A percentile compares a stretch with the other conserved stretches of the same genome.
Conservation (phyloP, 2,329 filamentous ascomycete genomes). For the Neonectria coccinea region DNA sequence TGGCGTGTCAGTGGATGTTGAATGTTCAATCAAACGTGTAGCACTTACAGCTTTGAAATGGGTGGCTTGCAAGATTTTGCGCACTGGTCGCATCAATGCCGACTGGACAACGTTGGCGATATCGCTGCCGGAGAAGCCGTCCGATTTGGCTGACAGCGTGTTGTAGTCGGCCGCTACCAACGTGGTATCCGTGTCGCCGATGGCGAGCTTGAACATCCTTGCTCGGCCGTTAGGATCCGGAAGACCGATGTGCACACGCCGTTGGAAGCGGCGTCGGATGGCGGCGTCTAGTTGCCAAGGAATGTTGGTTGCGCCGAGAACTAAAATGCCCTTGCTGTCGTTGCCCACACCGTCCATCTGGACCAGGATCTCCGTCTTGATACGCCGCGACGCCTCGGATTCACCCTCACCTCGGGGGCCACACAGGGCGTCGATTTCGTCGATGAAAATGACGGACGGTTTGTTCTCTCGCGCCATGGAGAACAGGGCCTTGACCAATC, state of each 20-base stretch:
- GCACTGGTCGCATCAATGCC: constrained; percentile 95
- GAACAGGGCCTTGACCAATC: constrained; percentile 95
- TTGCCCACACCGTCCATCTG: constrained; percentile 99
- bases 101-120: constrained; percentile 96
- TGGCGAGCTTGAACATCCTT: constrained; percentile 93
- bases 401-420: constrained; percentile 94
- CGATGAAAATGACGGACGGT: constrained; percentile 98
- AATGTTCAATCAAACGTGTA: fast-evolving
- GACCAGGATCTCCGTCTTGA: constrained; percentile 98
- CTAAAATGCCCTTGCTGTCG: constrained; percentile 92
- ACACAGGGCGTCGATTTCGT: constrained; percentile 96
- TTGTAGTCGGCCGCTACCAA: constrained; percentile 83
- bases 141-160: constrained; percentile 82
- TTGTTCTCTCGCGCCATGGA: constrained; percentile 98
- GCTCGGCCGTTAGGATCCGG: constrained; percentile 89
- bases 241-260: constrained; percentile 93
- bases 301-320: constrained; percentile 97
- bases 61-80: constrained; percentile 96
- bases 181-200: constrained; percentile 92
- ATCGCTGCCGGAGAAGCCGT: constrained; percentile 96
- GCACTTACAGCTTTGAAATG: constrained; percentile 89
- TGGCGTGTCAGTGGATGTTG: constrained; percentile 13
- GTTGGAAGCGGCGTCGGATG: constrained; percentile 94
- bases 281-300: constrained; percentile 98
- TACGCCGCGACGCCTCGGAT: constrained; percentile 94